Evolutionary conservation across 129 eudicot genomes (phyloP), one percentile per base, ranked within the genome.

Genomic region (Gnaphalium uliginosum): DNA sequence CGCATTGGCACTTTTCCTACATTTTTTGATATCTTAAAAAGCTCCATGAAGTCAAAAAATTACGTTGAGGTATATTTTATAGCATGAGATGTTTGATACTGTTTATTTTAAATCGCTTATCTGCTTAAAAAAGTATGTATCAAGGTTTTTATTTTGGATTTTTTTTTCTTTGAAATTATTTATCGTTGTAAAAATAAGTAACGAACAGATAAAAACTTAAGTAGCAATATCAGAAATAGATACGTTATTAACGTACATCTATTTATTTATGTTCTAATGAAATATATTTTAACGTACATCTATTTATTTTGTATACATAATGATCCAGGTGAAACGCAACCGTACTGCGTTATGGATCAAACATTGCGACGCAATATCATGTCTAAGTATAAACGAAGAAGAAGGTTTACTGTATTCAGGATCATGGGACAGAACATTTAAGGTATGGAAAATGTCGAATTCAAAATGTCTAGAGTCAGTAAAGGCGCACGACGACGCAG

Each of bases 391-490:
- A 53, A 66, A 78, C 39, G 79, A 83, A 68, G 82, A 75, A 61
- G 76, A 81, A 8, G 87, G 87, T 5, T 63, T 86, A 53, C 71
- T 86, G 6, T 86, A 86, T 63, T 86, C 89, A 2, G 89, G 83
- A n/a, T 86, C 87, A 53, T 86, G 89, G 89, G 89, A 86, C 80
- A 26, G 85, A 14, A 86, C 90, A 5, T 77, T 86, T 51, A 86
- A 86, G 76, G 86, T 86, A 18, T 86, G 90, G 90, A 81, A 81
- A 18, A 78, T 75, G 41, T 74, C 82, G 1, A 84, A 83, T 48
- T 83, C 90, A 0, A 86, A 83, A 72, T 86, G 87, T 73, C 26
- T 86, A 1, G 90, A 86, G 37, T 86, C 89, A 1, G 84, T 86
- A 0, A 76, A 82, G 59, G 86, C 87, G 13, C 87, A 86, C 18